Evolutionary conservation across 202 grass and related monocot species (phyloP), one percentile per base, ranked within the genome.

Genomic region (Bolboschoenoplectus hybrid): DNA sequence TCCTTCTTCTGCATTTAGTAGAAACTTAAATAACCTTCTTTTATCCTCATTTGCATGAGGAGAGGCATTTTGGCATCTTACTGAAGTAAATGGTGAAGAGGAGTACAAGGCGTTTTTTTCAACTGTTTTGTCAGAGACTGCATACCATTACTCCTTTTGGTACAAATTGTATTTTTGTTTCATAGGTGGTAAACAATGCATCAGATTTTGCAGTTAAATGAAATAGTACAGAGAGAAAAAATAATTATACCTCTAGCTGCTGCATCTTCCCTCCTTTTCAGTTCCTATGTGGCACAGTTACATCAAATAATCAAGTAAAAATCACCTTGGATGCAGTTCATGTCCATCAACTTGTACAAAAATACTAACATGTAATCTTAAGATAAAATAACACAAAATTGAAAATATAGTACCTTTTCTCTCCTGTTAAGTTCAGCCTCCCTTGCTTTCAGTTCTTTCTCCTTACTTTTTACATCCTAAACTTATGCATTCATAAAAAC

Each of bases 201-300:
- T 19, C 20, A 51, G 9, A 52, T 47, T 60, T 80, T 85, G 39
- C 43, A 63, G 64, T 80, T 58, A 87, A 55, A 85, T 43, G 36
- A 81, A 82, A 2, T 67, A 64, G 63, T 64, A 47, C 70, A 32
- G 49, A 60, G 6, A 63, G 45, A 57, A 43, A 63, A 6, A 87
- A 66, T 84, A 64, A 63, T 67, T 39, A 52, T 92, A 99, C 97
- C 97, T 91, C 92, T 88, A 50, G 89, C 85, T 71, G 91, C 90
- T 85, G 97, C 93, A 85, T 96, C 97, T 91, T 99, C 97, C 85
- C 86, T 94, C 87, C 89, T 93, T 94, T 91, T 96, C 61, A 99
- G 43, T 84, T 92, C 91, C 93, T 98, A 71, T 6, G 32, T 67
- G 14, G 55, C 77, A 93, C 11, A 41, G 32, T 65, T 74, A 85